Conservation (phyloP, 495 filamentous ascomycete genomes). For the Zalerion maritima region DNA sequence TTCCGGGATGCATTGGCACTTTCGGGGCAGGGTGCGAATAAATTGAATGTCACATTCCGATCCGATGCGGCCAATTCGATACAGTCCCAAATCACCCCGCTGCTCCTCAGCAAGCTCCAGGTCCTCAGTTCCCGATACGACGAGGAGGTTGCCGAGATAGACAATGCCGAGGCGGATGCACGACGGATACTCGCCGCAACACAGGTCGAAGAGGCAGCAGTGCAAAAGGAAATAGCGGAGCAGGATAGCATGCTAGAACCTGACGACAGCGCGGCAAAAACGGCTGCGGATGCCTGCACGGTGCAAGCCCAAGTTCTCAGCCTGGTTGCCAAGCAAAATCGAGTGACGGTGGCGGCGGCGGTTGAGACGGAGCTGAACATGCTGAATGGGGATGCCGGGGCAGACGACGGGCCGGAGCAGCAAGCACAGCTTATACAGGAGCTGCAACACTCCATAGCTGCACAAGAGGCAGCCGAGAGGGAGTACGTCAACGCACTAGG, state of each 20-base stretch:
- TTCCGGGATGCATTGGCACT: constrained; percentile 26
- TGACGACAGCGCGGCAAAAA: constrained; percentile 27
- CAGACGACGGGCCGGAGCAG: not conserved
- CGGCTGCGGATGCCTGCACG: constrained; percentile 18
- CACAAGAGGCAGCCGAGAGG: constrained; percentile 24
- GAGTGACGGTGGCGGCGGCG: constrained; percentile 20
- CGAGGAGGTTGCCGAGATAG: constrained; percentile 42
- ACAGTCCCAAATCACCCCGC: constrained; percentile 38
- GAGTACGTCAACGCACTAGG: constrained; percentile 33
- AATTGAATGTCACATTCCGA: constrained; percentile 22
- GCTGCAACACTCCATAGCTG: constrained; percentile 19
- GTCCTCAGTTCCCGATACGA: constrained; percentile 44
- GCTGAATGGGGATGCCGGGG: constrained; percentile 17
- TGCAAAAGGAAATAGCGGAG: constrained; percentile 34
- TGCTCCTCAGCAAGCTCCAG: constrained; percentile 41
- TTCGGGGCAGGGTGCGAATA: constrained; percentile 11
- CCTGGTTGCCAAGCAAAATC: constrained; percentile 25
- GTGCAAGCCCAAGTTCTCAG: constrained; percentile 22
- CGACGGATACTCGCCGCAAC: constrained; percentile 38
- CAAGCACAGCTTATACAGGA: constrained; percentile 20
- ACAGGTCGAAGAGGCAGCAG: constrained; percentile 35
- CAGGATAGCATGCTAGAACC: constrained; percentile 27
- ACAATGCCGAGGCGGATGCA: constrained; percentile 42
- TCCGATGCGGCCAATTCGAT: constrained; percentile 47
- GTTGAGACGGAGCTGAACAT: constrained; percentile 19